Base-by-base conservation (phyloP, 73 alveolate genomes). In the Paramecium sonneborni region DNA sequence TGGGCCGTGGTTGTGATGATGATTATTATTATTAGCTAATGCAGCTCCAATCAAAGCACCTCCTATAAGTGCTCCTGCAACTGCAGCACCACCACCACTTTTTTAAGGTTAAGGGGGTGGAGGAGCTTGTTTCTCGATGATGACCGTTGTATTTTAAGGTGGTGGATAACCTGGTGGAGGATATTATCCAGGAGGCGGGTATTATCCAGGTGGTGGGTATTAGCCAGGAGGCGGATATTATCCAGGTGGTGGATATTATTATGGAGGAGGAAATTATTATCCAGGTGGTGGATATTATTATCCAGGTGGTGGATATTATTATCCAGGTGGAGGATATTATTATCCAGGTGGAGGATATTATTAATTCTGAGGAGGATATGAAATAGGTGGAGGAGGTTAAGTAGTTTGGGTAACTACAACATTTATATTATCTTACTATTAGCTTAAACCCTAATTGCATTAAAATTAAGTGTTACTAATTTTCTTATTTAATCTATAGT, bases 31-130 rank as follows among this genome's bases (percentile, higher is more conserved):
- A 55, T 79, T 39, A 15, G 62, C 32, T 43, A 79, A 44, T 23
- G 90, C 90, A 38, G 90, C 90, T 18, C 90, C 90, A 38, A 79
- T 24, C 26, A 79, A 26, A 3, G 90, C 90, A 0, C 90, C 90
- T n/a, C 90, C 90, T 18, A 79, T 20, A 15, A 79, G 0, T 3
- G 90, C 90, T 14, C 90, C 90, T 18, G 74, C 90, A 10, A 79
- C 86, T 15, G 57, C 90, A 11, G 35, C 90, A 18, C 90, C 90
- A 24, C 90, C 72, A 6, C 44, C 90, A 30, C 72, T 24, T 6
- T 46, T 43, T 79, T 79, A n/a, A 14, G 35, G 52, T 8, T 23
- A 15, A 15, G 39, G 58, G 14, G 69, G 74, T 14, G 74, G 28
- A 18, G 72, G 41, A 10, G 90, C 69, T 3, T 30, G 11, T 15